phyloP scores from a whole-genome alignment of 202 grass and related monocot genomes.

The Setaria italica region DNA sequence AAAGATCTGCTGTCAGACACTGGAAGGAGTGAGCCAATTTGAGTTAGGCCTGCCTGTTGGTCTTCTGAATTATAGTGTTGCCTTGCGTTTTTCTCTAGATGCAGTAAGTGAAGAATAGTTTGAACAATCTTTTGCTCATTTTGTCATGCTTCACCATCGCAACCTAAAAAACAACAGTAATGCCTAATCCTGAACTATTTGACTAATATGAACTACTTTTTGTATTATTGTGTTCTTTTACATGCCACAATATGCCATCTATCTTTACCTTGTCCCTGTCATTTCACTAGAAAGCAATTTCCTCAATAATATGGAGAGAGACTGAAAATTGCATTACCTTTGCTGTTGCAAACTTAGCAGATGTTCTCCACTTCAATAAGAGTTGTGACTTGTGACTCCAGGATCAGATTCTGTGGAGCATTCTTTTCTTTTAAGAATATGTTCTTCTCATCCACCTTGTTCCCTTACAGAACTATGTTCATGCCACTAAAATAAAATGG shows the following conservation, averaged over 20 bases:
- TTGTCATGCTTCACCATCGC: not conserved
- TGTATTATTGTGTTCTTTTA: constrained; percentile 23
- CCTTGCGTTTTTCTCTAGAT: not conserved
- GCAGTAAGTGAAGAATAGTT: constrained; percentile 5
- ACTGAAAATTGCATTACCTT: constrained; percentile 22
- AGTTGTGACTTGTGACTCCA: not conserved
- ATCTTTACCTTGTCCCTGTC: not conserved
- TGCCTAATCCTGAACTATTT: not conserved
- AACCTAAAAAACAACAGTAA: constrained; percentile 1
- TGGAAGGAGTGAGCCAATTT: no score
- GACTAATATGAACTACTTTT: not conserved
- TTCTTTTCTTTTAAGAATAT: constrained; percentile 39
- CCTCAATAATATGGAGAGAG: not conserved
- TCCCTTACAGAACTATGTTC: constrained; percentile 15
- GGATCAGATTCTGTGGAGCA: constrained; percentile 33
- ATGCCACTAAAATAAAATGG: not conserved
- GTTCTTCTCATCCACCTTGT: constrained; percentile 34
- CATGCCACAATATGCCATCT: not conserved
- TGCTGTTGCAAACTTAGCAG: constrained; percentile 1
- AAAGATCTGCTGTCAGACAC: no score
- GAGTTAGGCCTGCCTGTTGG: no score
- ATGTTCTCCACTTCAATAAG: constrained; percentile 1
- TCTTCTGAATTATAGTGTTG: constrained; percentile 4
- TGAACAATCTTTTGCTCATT: constrained; percentile 9
- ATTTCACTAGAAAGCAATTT: constrained; percentile 42